Percentiles rank a stretch among this genome's conserved stretches.
phyloP scores from a whole-genome alignment of 1,284 basidiomycete species.

The Ganoderma sinense region DNA sequence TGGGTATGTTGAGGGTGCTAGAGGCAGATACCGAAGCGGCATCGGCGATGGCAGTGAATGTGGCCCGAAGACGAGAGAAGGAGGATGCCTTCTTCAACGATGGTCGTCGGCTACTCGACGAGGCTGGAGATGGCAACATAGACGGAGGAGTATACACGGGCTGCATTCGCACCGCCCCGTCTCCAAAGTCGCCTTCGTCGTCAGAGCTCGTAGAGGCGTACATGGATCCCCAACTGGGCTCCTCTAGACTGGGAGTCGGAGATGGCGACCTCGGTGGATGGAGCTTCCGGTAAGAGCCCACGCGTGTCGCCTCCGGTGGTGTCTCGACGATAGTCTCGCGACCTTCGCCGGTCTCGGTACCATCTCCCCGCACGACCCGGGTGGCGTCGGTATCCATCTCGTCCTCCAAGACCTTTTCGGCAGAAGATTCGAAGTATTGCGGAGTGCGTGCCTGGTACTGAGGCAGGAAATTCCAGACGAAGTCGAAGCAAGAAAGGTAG shows the following conservation, averaged over 20 bases:
- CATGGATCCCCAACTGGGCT: constrained; percentile 56
- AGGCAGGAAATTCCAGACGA: constrained; percentile 69
- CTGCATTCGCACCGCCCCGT: constrained; percentile 18
- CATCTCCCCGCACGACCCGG: constrained; percentile 73
- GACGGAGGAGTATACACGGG: constrained; percentile 10
- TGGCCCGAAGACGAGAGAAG: constrained; percentile 31
- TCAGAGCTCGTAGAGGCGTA: constrained; percentile 41
- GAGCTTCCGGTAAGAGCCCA: constrained; percentile 20
- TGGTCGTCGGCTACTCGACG: constrained; percentile 5
- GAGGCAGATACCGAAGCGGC: constrained; percentile 32
- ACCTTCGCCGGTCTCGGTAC: constrained; percentile 53
- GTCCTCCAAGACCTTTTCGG: constrained; percentile 63
- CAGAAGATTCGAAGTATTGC: constrained; percentile 57
- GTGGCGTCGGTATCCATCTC: constrained; percentile 73
- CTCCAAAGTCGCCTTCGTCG: constrained; percentile 33
- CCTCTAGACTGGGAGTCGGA: constrained; percentile 31
- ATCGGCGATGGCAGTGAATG: constrained; percentile 33
- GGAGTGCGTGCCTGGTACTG: constrained; percentile 55
- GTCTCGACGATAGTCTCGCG: constrained; percentile 30
- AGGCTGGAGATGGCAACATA: neutral
- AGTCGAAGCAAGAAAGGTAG: constrained; percentile 80
- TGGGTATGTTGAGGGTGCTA: constrained; percentile 20
- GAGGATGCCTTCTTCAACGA: constrained; percentile 23
- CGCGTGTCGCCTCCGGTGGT: constrained; percentile 3
- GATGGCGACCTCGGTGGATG: constrained; percentile 15